Evolutionary conservation across 345 rosid species (phyloP), one percentile per base, ranked within the genome.

Genomic region (Populus simonii): DNA sequence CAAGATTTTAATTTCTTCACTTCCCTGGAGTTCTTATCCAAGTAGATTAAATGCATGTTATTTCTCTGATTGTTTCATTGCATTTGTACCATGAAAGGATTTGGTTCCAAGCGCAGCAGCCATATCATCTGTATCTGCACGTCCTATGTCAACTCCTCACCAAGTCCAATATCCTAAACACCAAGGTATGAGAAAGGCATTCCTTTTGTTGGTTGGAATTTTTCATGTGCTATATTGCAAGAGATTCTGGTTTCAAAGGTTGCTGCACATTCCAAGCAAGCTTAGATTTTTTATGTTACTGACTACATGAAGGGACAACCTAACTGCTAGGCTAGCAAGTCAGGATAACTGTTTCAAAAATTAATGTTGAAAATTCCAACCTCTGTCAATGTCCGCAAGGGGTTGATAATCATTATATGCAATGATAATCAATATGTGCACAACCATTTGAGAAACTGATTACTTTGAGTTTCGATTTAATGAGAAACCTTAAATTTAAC

Each of bases 91-190:
- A 27, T 87, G 62, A 71, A 80, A 91, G 96, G 96, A 91, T 85
- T 49, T 87, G 84, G 82, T 85, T 80, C 96, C 84, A 71, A 86
- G 82, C 66, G 75, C 85, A 66, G 81, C 87, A 61, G 87, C 88
- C 51, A 76, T 90, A 53, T 68, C 93, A 63, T 87, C 86, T 22
- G 79, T 83, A 76, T 78, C 93, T 66, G 78, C 85, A 3, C 83
- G 85, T 75, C 92, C 98, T 78, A 76, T 84, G 66, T 76, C 87
- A 65, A 65, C 86, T 33, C 76, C 85, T 0, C 89, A 86, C 78
- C 93, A 90, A 70, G 84, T 88, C 70, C 97, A 86, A 29, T 83
- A 79, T 73, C 78, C 85, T 27, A 83, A 79, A 71, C 80, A 75
- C 70, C 85, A 83, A 76, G 85, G 85, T 83, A 83, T 36, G 27